Evolutionary conservation across 805 yeast genomes (phyloP), one percentile per base, ranked within the genome.

Genomic region (Priceomyces melissophilus): DNA sequence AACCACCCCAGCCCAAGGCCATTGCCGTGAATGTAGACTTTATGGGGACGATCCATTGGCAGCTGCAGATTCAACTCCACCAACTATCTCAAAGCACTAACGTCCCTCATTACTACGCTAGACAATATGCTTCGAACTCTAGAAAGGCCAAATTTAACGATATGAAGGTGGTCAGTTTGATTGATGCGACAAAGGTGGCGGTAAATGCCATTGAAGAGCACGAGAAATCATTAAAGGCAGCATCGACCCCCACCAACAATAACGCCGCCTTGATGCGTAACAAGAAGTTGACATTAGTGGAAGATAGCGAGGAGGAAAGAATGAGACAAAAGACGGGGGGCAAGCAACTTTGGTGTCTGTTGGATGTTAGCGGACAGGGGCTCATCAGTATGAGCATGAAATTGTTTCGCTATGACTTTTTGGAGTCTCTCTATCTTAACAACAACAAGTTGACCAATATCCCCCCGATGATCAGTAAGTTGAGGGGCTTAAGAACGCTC

Each of bases 291-390:
- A 53, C 60, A 2, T 63, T 67, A 12, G 69, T 73, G 35, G 67
- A 72, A 44, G 86, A 81, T 48, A 64, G 58, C 44, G 84, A 81
- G 55, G 82, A 78, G 53, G 81, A 81, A 58, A 67, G 84, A 60
- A 75, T 80, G 66, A 73, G 81, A 61, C 63, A 71, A 29, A 73
- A 73, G 46, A 75, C 79, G 20, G 71, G 73, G 55, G 80, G 84
- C 29, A 83, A 82, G 44, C 97, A 90, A 65, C 75, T 86, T 57
- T 93, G 99, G 99, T 85, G 95, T 40, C 91, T 90, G 4, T 69
- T 93, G 49, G 99, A 93, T 66, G 70, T 91, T 49, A 81, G 95
- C 48, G 96, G 96, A 44, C 95, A 93, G 62, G 87, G 91, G 27
- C 71, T 93, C 39, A 69, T 79, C 46, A 75, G 78, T 42, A 50